A percentile compares a stretch with the other conserved stretches of the same genome.
phyloP scores from a whole-genome alignment of 2,329 filamentous ascomycete species.

The Aspergillus piperis region DNA sequence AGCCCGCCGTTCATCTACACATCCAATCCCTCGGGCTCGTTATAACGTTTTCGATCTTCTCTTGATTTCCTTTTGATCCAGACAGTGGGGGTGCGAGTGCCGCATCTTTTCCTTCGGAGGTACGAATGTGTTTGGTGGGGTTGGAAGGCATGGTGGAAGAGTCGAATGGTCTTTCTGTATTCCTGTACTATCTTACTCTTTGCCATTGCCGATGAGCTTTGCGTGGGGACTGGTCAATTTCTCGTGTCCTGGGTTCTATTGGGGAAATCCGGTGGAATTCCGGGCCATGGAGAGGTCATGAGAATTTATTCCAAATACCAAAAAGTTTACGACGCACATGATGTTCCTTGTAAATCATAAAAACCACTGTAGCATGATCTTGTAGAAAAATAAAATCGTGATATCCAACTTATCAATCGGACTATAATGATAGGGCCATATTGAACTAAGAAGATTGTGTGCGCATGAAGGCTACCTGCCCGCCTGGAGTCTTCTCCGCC shows the following conservation, averaged over 20 bases:
- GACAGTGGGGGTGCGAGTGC: slow-evolving; percentile 22
- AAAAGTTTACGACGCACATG: slow-evolving; percentile 24
- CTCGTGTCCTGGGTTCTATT: slow-evolving; percentile 24
- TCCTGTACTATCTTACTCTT: slow-evolving; percentile 20
- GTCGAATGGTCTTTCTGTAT: slow-evolving; percentile 11
- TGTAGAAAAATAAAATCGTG: background rate
- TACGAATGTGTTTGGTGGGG: slow-evolving; percentile 39
- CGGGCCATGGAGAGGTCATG: slow-evolving; percentile 41
- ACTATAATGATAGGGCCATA: too few species aligned
- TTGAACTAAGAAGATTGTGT: too few species aligned
- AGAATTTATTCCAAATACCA: slow-evolving; percentile 38
- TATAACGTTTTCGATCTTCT: slow-evolving; percentile 32
- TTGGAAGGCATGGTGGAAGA: slow-evolving; percentile 31
- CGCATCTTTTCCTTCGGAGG: slow-evolving; percentile 27
- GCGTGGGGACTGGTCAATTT: slow-evolving; percentile 41
- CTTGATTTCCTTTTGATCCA: slow-evolving; percentile 17
- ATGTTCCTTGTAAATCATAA: background rate
- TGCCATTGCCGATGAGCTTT: slow-evolving; percentile 23
- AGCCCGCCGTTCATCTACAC: slow-evolving; percentile 27
- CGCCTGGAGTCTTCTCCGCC: slow-evolving; percentile 17
- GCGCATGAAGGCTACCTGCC: background rate
- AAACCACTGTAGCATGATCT: background rate
- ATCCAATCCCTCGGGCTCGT: slow-evolving; percentile 34
- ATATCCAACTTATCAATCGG: background rate
- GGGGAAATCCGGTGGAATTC: slow-evolving; percentile 16